A percentile compares a stretch with the other conserved stretches of the same genome.
phyloP scores from a whole-genome alignment of 2,329 filamentous ascomycete genomes.

The Didymella arachidicola region DNA sequence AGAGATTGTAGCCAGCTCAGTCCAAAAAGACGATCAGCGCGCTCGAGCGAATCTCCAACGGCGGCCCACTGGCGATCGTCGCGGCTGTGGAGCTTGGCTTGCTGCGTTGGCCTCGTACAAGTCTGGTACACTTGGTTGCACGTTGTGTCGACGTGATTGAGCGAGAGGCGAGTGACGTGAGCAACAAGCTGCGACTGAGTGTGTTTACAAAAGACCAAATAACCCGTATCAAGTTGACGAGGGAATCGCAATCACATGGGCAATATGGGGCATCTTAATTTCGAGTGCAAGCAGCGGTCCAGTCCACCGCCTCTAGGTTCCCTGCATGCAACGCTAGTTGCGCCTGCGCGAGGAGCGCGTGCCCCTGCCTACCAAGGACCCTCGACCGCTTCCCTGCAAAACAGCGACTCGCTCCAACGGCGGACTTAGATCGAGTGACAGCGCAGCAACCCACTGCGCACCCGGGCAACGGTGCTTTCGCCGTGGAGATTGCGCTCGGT shows the following conservation, averaged over 20 bases:
- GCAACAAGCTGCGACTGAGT: slow-evolving; percentile 7
- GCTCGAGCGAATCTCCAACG: slow-evolving; percentile 18
- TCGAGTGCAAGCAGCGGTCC: slow-evolving; percentile 15
- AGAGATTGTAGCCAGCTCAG: slow-evolving; percentile 7
- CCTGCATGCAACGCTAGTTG: slow-evolving; percentile 20
- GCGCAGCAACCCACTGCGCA: slow-evolving; percentile 16
- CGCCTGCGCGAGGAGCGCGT: slow-evolving; percentile 10
- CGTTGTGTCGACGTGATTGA: slow-evolving; percentile 1
- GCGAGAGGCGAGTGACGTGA: slow-evolving; percentile 11
- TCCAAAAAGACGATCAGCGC: slow-evolving; percentile 17
- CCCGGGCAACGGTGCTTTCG: slow-evolving; percentile 15
- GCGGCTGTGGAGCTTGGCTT: slow-evolving; percentile 21
- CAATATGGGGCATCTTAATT: slow-evolving; percentile 12
- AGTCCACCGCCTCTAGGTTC: slow-evolving; percentile 17
- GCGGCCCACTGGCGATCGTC: slow-evolving; percentile 16
- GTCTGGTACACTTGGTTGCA: slow-evolving; percentile 9
- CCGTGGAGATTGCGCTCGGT: slow-evolving; percentile 12
- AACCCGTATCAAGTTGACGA: slow-evolving; percentile 21
- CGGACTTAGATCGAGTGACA: slow-evolving; percentile 13
- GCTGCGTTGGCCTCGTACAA: slow-evolving; percentile 10
- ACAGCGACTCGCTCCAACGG: slow-evolving; percentile 9
- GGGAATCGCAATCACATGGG: slow-evolving; percentile 21
- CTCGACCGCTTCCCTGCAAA: slow-evolving; percentile 11
- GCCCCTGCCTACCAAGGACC: slow-evolving; percentile 11
- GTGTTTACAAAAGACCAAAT: slow-evolving; percentile 21